Evolutionary conservation across 148 eudicot species (phyloP).

Genomic region (Vaccinium corymbosum): DNA sequence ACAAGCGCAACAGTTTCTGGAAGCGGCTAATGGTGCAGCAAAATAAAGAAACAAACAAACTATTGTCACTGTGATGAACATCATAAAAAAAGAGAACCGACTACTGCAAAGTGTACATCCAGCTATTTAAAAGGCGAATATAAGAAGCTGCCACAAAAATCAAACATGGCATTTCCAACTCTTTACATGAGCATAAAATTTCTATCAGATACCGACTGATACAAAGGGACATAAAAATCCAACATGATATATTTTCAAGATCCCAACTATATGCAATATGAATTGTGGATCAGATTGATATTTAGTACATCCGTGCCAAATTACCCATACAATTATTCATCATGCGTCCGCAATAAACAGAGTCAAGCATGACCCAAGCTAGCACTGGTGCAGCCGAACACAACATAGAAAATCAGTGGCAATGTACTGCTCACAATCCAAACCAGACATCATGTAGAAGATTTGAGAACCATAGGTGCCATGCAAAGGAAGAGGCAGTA

Average conservation of each 20-base stretch:
- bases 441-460: not conserved
- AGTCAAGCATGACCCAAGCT: not conserved
- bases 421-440: not conserved
- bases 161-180: not conserved
- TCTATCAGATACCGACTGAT: not conserved
- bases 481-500: not conserved
- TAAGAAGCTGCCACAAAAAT: not conserved
- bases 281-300: not conserved
- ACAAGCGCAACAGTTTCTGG: slow-evolving; percentile 93
- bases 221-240: not conserved
- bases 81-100: not conserved
- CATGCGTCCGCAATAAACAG: not conserved
- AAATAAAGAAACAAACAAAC: slow-evolving; percentile 3
- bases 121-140: not conserved
- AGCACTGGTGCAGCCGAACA: not conserved
- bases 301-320: not conserved
- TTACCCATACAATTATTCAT: not conserved
- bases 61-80: not conserved
- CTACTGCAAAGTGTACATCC: not conserved
- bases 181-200: not conserved
- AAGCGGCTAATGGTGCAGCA: slow-evolving; percentile 60
- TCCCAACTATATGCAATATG: not conserved
- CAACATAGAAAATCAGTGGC: not conserved
- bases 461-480: not conserved
- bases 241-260: not conserved